Evolutionary conservation across 257 asterid genomes (phyloP), one percentile per base, ranked within the genome.

Genomic region (Lycium barbarum): DNA sequence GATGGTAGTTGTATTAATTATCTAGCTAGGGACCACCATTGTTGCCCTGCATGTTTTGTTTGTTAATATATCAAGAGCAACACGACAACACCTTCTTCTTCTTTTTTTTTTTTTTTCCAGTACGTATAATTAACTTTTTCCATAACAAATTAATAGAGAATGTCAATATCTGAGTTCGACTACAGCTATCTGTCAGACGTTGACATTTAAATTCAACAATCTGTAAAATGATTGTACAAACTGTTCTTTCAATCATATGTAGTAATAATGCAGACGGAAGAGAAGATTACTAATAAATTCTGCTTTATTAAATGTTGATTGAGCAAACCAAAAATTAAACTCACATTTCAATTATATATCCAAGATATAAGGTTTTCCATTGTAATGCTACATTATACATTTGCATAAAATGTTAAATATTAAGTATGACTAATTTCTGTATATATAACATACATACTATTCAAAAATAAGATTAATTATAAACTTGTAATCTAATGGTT

Each of bases 171-270:
- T n/a, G 36, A 62, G 14, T 8, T 62, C 68, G 36, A 62, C 14
- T 9, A 62, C 68, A 62, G 14, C 36, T 20, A 62, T 20, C 68
- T 62, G 36, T 20, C 68, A 62, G 7, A 62, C 8, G 68, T 20
- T 61, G 67, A 61, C 33, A 61, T 61, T 61, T 61, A n/a, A 61
- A 61, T 61, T 58, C 63, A 15, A 58, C 33, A 38, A 20, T n/a
- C 2, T 73, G 81, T 35, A 67, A 35, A 67, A 36, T 36, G 51
- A 7, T 22, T 47, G 35, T 72, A 15, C 38, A 72, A n/a, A n/a
- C 9, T 72, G 58, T 72, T 45, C 80, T 45, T 72, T 72, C 80
- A 72, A 10, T 72, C 58, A 72, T 73, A 47, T 73, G 81, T 1
- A 72, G 33, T 43, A 1, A 1, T 45, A 47, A 74, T 20, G 40